Percentiles rank a stretch among this genome's conserved stretches.
Conservation (phyloP, 805 yeast species). For the Candida hungchunana region DNA sequence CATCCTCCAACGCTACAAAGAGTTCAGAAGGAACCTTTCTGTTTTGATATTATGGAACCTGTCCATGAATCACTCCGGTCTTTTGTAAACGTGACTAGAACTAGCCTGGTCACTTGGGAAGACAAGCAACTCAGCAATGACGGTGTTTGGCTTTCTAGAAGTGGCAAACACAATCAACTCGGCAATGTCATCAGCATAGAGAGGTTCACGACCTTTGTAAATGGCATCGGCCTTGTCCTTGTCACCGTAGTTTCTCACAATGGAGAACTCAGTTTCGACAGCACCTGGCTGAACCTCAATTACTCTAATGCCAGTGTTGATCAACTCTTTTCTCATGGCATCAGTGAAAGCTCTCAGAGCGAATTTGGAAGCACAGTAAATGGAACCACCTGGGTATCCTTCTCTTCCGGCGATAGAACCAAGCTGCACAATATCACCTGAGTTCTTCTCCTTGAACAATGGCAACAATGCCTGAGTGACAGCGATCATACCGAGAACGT, state of each 20-base stretch:
- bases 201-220: conserved; percentile 52
- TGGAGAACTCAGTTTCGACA: conserved; percentile 64
- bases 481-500: conserved; percentile 80
- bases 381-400: conserved; percentile 74
- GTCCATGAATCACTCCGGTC: conserved; percentile 34
- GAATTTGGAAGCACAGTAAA: conserved; percentile 73
- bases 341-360: conserved; percentile 70
- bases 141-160: conserved; percentile 55
- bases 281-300: conserved; percentile 67
- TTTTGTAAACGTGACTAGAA: conserved; percentile 54
- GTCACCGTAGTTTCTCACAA: conserved; percentile 59
- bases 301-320: conserved; percentile 63
- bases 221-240: conserved; percentile 47
- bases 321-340: conserved; percentile 69
- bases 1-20: too few species aligned
- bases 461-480: conserved; percentile 78
- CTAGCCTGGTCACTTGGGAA: conserved; percentile 86
- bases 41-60: background rate
- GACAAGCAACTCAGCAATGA: conserved; percentile 70
- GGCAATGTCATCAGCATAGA: conserved; percentile 56
- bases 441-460: conserved; percentile 61
- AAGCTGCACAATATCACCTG: conserved; percentile 69
- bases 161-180: conserved; percentile 56
- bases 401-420: conserved; percentile 81
- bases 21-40: too few species aligned